Evolutionary conservation across 805 yeast species (phyloP).

Genomic region (Starmerella geochares): DNA sequence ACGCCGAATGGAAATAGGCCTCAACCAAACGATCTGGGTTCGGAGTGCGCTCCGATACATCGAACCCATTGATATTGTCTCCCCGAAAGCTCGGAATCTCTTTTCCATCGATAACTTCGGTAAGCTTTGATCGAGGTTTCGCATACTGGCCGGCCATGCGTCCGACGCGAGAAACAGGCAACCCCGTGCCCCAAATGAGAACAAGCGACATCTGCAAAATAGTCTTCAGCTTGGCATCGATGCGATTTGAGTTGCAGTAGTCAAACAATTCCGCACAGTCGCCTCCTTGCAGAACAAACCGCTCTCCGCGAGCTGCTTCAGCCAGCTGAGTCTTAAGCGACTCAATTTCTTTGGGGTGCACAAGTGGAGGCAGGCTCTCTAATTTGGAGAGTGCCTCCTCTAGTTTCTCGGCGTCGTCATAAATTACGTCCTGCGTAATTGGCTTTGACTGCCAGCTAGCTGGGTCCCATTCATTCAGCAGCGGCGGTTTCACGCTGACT

Average conservation of each 20-base stretch:
- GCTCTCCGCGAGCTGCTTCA: slow-evolving; percentile 37
- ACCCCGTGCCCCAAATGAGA: slow-evolving; percentile 36
- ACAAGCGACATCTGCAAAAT: slow-evolving; percentile 38
- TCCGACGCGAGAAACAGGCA: slow-evolving; percentile 36
- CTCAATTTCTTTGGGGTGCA: slow-evolving; percentile 34
- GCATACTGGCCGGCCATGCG: slow-evolving; percentile 40
- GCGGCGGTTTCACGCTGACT: slow-evolving; percentile 12
- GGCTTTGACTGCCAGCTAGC: slow-evolving; percentile 38
- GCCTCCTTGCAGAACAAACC: slow-evolving; percentile 39
- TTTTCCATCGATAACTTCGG: slow-evolving; percentile 36
- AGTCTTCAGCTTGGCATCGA: slow-evolving; percentile 36
- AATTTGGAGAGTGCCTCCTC: slow-evolving; percentile 36
- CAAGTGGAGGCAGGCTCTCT: slow-evolving; percentile 37
- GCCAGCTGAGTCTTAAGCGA: slow-evolving; percentile 30
- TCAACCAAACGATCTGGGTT: slow-evolving; percentile 36
- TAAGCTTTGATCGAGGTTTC: slow-evolving; percentile 37
- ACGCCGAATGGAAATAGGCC: slow-evolving; percentile 39
- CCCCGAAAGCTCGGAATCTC: slow-evolving; percentile 37
- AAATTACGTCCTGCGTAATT: slow-evolving; percentile 37
- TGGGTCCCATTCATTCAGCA: slow-evolving; percentile 31
- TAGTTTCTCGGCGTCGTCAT: slow-evolving; percentile 33
- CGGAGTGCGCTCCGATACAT: slow-evolving; percentile 33
- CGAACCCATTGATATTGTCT: slow-evolving; percentile 38
- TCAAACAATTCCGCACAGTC: slow-evolving; percentile 40
- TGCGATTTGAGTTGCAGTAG: slow-evolving; percentile 35